Evolutionary conservation across 2,329 filamentous ascomycete species (phyloP), one percentile per base, ranked within the genome.

Genomic region (Phialophora expanda): DNA sequence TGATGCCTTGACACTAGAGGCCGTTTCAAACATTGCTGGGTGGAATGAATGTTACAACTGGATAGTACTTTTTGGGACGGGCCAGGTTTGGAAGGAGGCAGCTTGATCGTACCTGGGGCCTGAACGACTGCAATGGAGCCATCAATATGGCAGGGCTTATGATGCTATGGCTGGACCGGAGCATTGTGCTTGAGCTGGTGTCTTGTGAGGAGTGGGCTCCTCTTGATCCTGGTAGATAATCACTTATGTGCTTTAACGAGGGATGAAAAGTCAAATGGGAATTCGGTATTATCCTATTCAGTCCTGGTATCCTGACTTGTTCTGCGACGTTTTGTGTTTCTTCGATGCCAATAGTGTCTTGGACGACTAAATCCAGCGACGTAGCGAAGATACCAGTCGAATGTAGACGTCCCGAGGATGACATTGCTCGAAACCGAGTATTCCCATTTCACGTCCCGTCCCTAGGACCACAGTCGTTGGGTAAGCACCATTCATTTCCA

Each of bases 111-210:
- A 44, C 38, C 38, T 8, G 38, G 38, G 17, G 38, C 28, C 12
- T 61, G 4, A 8, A 26, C 28, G 46, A 53, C 58, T 51, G 46
- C 22, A 26, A 41, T 26, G 30, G 20, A 53, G 30, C 46, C n/a
- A 51, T 24, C 34, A 20, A 44, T n/a, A 17, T 54, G 26, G 48
- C 58, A 61, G 30, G 58, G 32, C 46, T 61, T 55, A 55, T 34
- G 53, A 53, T 61, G 58, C 58, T 34, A 61, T 61, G 58, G 58
- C 58, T 41, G 58, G 58, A 61, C 58, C 46, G 58, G 58, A 41
- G 46, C 46, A 61, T 61, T 28, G 7, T 61, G 30, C 48, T 53
- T 61, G 53, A 12, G 4, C 53, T 30, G 24, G 28, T 14, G n/a
- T 22, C 20, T 51, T 30, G 30, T 20, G 38, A 66, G 38, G 34